Conservation (phyloP, 1,284 basidiomycete genomes). For the Ustilago tritici region DNA sequence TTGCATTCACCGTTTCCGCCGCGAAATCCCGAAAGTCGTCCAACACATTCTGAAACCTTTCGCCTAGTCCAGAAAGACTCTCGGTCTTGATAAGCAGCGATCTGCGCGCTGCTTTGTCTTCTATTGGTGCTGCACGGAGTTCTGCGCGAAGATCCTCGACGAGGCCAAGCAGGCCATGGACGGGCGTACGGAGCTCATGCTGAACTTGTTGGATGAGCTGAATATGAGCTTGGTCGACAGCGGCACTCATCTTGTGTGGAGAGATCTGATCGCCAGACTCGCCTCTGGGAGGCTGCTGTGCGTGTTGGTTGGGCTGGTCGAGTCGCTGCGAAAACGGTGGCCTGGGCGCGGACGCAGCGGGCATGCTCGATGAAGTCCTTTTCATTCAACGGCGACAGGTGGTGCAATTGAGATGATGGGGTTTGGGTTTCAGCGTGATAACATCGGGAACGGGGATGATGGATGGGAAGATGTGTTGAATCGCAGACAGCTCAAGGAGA, state of each 20-base stretch:
- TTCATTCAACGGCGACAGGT: neutral
- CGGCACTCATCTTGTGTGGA: constrained; percentile 29
- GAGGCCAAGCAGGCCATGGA: constrained; percentile 47
- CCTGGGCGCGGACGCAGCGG: constrained; percentile 4
- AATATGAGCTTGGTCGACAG: constrained; percentile 52
- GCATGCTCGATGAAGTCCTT: constrained; percentile 15
- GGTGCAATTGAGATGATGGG: neutral
- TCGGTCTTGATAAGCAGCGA: constrained; percentile 37
- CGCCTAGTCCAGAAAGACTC: constrained; percentile 38
- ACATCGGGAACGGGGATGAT: neutral
- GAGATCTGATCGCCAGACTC: constrained; percentile 35
- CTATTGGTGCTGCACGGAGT: constrained; percentile 12
- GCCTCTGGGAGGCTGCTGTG: constrained; percentile 15
- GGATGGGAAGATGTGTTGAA: neutral
- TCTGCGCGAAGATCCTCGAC: constrained; percentile 34
- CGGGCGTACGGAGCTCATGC: constrained; percentile 57
- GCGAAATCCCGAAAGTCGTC: constrained; percentile 52
- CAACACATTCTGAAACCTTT: constrained; percentile 40
- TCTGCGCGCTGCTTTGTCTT: constrained; percentile 9
- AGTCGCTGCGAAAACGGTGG: constrained; percentile 30
- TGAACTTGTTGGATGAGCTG: constrained; percentile 56
- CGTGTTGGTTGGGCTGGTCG: constrained; percentile 14
- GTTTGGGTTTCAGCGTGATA: neutral
- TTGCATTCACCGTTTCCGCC: constrained; percentile 38
- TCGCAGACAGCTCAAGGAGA: neutral